These are phyloP conservation scores for Candida mattraensis DNA, from an alignment of 805 yeast genomes.

Conservation along the genomic window DNA sequence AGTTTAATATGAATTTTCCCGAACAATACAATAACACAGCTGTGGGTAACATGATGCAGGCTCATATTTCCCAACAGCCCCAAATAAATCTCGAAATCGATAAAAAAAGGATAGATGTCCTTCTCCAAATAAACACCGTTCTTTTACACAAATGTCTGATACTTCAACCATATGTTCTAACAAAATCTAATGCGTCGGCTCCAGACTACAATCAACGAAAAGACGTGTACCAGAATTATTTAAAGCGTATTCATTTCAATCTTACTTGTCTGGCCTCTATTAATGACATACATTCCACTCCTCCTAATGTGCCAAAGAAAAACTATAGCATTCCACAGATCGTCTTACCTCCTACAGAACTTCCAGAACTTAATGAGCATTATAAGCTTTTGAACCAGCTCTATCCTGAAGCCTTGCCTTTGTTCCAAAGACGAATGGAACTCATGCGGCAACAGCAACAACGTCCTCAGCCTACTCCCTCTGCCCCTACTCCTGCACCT, in stretches of 20 bases:
- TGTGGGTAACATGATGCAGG: conserved; percentile 22
- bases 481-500: conserved; percentile 10
- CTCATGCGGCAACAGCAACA: conserved; percentile 28
- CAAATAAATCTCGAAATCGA: conserved; percentile 31
- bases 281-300: conserved; percentile 35
- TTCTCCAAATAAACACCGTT: conserved; percentile 36
- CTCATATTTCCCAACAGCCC: conserved; percentile 30
- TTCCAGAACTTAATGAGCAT: conserved; percentile 50
- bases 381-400: conserved; percentile 40
- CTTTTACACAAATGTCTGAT: conserved; percentile 33
- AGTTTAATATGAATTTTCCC: too few species aligned
- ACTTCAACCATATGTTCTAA: conserved; percentile 29
- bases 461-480: conserved; percentile 16
- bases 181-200: conserved; percentile 20
- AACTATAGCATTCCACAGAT: conserved; percentile 44
- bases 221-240: conserved; percentile 33
- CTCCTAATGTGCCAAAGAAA: conserved; percentile 28
- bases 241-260: conserved; percentile 38
- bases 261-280: conserved; percentile 38
- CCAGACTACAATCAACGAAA: conserved; percentile 29
- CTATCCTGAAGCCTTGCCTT: conserved; percentile 49
- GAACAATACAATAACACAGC: conserved; percentile 8
- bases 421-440: conserved; percentile 30
- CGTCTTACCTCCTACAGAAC: conserved; percentile 53
- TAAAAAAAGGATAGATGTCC: conserved; percentile 34